Evolutionary conservation across 495 filamentous ascomycete genomes (phyloP), one percentile per base, ranked within the genome.

Genomic region (Annulohypoxylon bovei): DNA sequence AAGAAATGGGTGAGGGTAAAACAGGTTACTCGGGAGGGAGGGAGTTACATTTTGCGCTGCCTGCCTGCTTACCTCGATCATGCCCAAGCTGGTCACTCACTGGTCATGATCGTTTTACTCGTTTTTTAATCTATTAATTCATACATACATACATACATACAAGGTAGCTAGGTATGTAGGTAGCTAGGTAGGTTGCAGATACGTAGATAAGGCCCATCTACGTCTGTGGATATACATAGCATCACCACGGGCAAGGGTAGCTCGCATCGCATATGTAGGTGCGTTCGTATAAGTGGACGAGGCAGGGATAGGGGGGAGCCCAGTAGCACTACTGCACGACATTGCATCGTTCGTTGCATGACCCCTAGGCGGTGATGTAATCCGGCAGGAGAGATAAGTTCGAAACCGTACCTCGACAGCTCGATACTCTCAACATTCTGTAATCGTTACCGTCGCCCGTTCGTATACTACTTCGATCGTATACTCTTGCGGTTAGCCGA

Each of bases 291-390:
- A 44, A 42, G 33, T 53, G 46, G 47, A 23, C 25, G n/a, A 35
- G n/a, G 49, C 49, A 53, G 49, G 49, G 49, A 53, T 52, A 52
- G n/a, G n/a, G 42, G 56, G 44, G 8, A 54, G 14, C 22, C 28
- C 35, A 18, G 37, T 35, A 60, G 20, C 18, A 28, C 60, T 63
- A 63, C 67, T 69, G 67, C 67, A 62, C 53, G 59, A 69, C 67
- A 69, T 69, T 42, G 42, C 67, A 69, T 50, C 22, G 23, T 55
- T 62, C 47, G 55, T 61, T 68, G 52, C 65, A 62, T 62, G 47
- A 32, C 23, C 67, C 67, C 67, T 4, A 59, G 53, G 35, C 53
- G 46, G 23, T 63, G 60, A 69, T 58, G 67, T 46, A 52, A 69
- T 54, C 33, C 25, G 11, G 35, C 67, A 69, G 28, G 32, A 7